Conservation (phyloP, 257 asterid genomes). For the Solanum appendiculatum region DNA sequence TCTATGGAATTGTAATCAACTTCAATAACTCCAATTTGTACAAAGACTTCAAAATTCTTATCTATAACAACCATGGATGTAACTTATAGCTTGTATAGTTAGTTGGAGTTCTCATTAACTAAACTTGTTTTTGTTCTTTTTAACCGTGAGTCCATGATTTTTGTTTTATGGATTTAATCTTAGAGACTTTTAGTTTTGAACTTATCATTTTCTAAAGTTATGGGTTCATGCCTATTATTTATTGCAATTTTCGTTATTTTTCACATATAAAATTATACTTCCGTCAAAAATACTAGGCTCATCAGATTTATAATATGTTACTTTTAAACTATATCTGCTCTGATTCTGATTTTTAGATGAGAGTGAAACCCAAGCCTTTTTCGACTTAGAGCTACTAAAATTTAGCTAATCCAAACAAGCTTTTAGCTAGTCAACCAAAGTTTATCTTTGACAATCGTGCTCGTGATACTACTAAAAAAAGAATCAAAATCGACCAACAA, state of each 20-base stretch:
- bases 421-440: not conserved
- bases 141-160: too few species aligned
- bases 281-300: too few species aligned
- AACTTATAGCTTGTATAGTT: not conserved
- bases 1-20: not conserved
- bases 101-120: not conserved
- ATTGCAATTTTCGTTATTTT: too few species aligned
- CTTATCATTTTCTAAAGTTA: not conserved
- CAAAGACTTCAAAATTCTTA: not conserved
- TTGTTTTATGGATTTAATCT: not conserved
- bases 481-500: not conserved
- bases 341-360: not conserved
- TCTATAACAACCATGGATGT: not conserved
- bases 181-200: not conserved
- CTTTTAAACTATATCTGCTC: too few species aligned
- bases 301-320: too few species aligned
- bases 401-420: not conserved
- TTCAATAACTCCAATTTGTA: not conserved
- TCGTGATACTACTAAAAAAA: not conserved
- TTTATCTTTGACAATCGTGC: not conserved
- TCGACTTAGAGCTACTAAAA: not conserved
- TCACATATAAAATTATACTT: too few species aligned
- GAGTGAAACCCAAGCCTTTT: not conserved
- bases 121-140: not conserved
- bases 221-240: too few species aligned